phyloP scores from a whole-genome alignment of 257 asterid species.

The Solanum habrochaites region DNA sequence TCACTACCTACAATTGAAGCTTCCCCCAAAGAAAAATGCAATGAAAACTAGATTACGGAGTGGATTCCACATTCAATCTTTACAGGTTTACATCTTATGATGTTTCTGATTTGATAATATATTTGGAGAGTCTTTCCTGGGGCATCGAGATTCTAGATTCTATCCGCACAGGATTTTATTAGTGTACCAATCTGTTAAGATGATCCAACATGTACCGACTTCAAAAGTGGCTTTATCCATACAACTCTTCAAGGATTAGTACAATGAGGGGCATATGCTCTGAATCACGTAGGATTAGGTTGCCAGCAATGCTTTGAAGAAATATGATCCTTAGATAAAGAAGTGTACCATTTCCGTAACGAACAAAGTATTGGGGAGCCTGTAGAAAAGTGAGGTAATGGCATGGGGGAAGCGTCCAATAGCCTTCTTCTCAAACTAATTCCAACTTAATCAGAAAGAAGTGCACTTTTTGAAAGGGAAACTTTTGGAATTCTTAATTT shows the following conservation, averaged over 20 bases:
- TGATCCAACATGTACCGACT: background rate
- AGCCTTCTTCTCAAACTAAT: background rate
- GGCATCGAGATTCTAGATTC: background rate
- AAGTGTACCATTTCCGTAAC: background rate
- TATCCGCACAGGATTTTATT: background rate
- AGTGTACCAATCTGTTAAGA: background rate
- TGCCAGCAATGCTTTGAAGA: background rate
- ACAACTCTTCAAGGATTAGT: background rate
- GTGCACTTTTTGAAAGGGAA: background rate
- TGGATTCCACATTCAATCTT: background rate
- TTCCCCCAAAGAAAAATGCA: background rate
- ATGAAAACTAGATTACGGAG: background rate
- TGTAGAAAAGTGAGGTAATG: background rate
- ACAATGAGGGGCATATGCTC: background rate
- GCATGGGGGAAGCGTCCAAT: background rate
- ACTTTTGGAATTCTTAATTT: background rate
- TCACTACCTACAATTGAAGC: background rate
- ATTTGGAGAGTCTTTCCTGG: background rate
- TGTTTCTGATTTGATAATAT: background rate
- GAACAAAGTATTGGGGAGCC: background rate
- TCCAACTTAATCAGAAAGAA: background rate
- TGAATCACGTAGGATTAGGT: background rate
- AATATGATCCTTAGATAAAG: background rate
- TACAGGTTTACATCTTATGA: background rate
- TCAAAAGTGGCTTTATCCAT: background rate